These are phyloP conservation scores for Geotrichum histeridarum DNA, from an alignment of 1,139 yeast species.

Conservation along the genomic window DNA sequence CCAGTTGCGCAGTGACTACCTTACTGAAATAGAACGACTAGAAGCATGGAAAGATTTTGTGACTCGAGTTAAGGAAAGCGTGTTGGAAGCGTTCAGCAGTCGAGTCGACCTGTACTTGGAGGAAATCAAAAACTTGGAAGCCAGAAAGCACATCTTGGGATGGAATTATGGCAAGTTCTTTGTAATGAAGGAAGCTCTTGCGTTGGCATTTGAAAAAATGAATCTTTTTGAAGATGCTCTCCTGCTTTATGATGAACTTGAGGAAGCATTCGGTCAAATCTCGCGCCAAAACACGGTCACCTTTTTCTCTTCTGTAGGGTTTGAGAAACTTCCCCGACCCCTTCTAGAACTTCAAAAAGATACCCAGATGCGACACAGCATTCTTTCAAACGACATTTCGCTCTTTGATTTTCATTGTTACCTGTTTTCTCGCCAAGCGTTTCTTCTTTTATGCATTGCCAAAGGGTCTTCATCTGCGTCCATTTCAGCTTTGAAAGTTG, in stretches of 20 bases:
- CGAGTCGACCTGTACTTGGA: slow-evolving; percentile 44
- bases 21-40: slow-evolving; percentile 37
- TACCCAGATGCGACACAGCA: slow-evolving; percentile 32
- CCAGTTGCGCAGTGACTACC: slow-evolving; percentile 38
- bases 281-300: slow-evolving; percentile 27
- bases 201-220: slow-evolving; percentile 47
- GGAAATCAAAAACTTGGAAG: slow-evolving; percentile 38
- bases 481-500: slow-evolving; percentile 35
- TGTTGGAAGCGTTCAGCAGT: slow-evolving; percentile 53
- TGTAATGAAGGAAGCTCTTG: slow-evolving; percentile 45
- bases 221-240: slow-evolving; percentile 56
- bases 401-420: slow-evolving; percentile 42
- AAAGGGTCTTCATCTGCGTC: slow-evolving; percentile 38
- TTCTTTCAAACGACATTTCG: slow-evolving; percentile 39
- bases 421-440: slow-evolving; percentile 42
- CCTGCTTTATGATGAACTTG: slow-evolving; percentile 43
- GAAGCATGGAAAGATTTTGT: slow-evolving; percentile 50
- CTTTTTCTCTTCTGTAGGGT: slow-evolving; percentile 32
- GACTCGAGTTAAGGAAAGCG: slow-evolving; percentile 46
- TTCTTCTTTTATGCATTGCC: slow-evolving; percentile 34
- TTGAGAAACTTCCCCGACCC: slow-evolving; percentile 24
- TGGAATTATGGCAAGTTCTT: slow-evolving; percentile 45
- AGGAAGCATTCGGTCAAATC: slow-evolving; percentile 30
- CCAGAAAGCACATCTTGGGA: slow-evolving; percentile 36
- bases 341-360: slow-evolving; percentile 22